phyloP scores from a whole-genome alignment of 192 early-diverging fungal genomes.

The Gryganskiella cystojenkinii region DNA sequence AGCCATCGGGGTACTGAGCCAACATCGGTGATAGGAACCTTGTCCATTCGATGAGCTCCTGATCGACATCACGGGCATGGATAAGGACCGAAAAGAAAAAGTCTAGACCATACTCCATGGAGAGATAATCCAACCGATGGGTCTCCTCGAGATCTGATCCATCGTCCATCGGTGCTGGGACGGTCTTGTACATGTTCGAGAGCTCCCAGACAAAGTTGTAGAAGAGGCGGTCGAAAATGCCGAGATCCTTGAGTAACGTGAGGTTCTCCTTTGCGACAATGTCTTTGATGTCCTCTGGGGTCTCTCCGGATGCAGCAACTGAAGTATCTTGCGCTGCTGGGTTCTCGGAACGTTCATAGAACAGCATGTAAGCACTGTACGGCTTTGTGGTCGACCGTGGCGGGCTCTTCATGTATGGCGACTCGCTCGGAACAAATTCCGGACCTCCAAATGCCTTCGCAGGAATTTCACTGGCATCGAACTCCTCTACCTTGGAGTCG shows the following conservation, averaged over 20 bases:
- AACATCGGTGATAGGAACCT: conserved; percentile 50
- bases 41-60: conserved; percentile 49
- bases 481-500: conserved; percentile 61
- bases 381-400: conserved; percentile 53
- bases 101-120: conserved; percentile 43
- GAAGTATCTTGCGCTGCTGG: background rate
- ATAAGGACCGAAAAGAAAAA: conserved; percentile 54
- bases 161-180: background rate
- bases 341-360: conserved; percentile 52
- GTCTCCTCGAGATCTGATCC: background rate
- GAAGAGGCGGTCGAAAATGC: conserved; percentile 54
- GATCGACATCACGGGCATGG: conserved; percentile 51
- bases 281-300: conserved; percentile 50
- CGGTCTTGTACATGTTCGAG: conserved; percentile 23
- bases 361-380: conserved; percentile 67
- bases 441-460: conserved; percentile 57
- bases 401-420: conserved; percentile 46
- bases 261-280: conserved; percentile 53
- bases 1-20: conserved; percentile 36
- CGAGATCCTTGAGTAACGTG: conserved; percentile 43
- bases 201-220: conserved; percentile 55
- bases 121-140: conserved; percentile 25
- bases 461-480: conserved; percentile 60
- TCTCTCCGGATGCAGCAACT: background rate
- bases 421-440: conserved; percentile 53